Conservation (phyloP, 495 filamentous ascomycete species). For the Chaetomium fimeti region DNA sequence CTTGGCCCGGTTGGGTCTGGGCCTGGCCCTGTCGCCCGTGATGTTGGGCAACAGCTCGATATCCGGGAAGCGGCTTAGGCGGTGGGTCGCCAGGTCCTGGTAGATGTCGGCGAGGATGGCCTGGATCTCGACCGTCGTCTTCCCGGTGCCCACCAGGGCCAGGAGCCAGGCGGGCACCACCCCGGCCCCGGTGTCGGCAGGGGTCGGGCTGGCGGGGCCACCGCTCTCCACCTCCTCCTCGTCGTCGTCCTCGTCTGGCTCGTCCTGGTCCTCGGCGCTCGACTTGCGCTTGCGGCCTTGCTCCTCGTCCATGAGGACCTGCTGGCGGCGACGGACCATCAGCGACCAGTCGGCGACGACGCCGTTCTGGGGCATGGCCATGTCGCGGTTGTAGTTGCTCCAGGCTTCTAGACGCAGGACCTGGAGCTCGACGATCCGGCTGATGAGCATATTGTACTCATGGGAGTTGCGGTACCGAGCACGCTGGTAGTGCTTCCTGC, state of each 20-base stretch:
- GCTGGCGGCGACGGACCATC: slow-evolving; percentile 54
- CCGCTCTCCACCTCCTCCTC: slow-evolving; percentile 33
- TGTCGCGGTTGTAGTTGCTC: slow-evolving; percentile 47
- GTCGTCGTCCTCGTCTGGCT: slow-evolving; percentile 32
- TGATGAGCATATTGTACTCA: slow-evolving; percentile 60
- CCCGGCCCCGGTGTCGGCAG: slow-evolving; percentile 30
- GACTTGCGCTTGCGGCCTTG: slow-evolving; percentile 26
- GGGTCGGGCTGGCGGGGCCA: slow-evolving; percentile 11
- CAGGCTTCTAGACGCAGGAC: slow-evolving; percentile 59
- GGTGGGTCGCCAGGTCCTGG: slow-evolving; percentile 32
- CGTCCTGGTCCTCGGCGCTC: slow-evolving; percentile 31
- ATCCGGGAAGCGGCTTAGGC: slow-evolving; percentile 54
- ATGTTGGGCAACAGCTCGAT: slow-evolving; percentile 67
- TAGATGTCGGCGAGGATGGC: slow-evolving; percentile 40
- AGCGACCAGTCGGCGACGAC: slow-evolving; percentile 52
- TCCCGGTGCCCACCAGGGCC: slow-evolving; percentile 31
- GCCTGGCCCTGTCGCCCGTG: slow-evolving; percentile 22
- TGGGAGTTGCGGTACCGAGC: slow-evolving; percentile 61
- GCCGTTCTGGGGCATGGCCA: slow-evolving; percentile 30
- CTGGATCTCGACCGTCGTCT: slow-evolving; percentile 40
- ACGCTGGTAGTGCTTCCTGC: slow-evolving; percentile 85
- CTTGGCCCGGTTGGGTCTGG: slow-evolving; percentile 18
- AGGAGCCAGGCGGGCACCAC: slow-evolving; percentile 49
- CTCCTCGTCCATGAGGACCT: slow-evolving; percentile 43
- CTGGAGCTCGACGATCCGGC: slow-evolving; percentile 57